Evolutionary conservation across 148 eudicot genomes (phyloP).

Genomic region (Camellia japonica): DNA sequence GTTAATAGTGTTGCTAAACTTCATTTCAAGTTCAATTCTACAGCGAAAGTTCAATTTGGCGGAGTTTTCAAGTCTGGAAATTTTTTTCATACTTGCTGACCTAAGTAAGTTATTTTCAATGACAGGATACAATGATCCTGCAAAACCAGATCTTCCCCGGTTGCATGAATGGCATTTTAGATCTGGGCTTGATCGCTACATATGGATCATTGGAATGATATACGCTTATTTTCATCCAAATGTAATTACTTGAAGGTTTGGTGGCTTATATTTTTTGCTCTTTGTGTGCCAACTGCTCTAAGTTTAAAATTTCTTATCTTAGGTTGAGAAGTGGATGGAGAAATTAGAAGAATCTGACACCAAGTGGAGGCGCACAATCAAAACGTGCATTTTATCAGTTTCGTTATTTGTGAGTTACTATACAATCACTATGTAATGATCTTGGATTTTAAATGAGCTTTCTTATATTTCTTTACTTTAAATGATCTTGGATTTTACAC

Average conservation of each 20-base stretch:
- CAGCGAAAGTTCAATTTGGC: background rate
- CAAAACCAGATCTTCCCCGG: slow-evolving; percentile 87
- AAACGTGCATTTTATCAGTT: slow-evolving; percentile 62
- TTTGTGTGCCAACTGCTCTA: slow-evolving; percentile 2
- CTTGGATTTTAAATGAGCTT: background rate
- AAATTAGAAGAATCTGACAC: slow-evolving; percentile 85
- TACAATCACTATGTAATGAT: background rate
- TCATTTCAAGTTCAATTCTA: background rate
- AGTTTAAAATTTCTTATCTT: slow-evolving; percentile 11
- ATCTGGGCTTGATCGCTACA: slow-evolving; percentile 97
- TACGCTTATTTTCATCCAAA: slow-evolving; percentile 90
- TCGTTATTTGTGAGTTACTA: slow-evolving; percentile 56
- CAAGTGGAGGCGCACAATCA: slow-evolving; percentile 65
- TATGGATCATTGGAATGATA: slow-evolving; percentile 97
- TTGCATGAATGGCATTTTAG: slow-evolving; percentile 97
- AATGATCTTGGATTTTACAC: slow-evolving; percentile 4
- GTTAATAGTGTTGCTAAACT: background rate
- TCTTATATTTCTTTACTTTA: background rate
- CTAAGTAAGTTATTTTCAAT: background rate
- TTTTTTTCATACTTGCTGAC: background rate
- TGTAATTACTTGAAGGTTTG: slow-evolving; percentile 39
- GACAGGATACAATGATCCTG: slow-evolving; percentile 89
- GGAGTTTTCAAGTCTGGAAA: slow-evolving; percentile 1
- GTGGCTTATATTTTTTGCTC: background rate
- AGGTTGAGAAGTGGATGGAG: slow-evolving; percentile 97